Percentiles rank a stretch among this genome's conserved stretches.
These are phyloP conservation scores for Pleurotus giganteus DNA, from an alignment of 768 basidiomycete genomes.

Conservation along the genomic window DNA sequence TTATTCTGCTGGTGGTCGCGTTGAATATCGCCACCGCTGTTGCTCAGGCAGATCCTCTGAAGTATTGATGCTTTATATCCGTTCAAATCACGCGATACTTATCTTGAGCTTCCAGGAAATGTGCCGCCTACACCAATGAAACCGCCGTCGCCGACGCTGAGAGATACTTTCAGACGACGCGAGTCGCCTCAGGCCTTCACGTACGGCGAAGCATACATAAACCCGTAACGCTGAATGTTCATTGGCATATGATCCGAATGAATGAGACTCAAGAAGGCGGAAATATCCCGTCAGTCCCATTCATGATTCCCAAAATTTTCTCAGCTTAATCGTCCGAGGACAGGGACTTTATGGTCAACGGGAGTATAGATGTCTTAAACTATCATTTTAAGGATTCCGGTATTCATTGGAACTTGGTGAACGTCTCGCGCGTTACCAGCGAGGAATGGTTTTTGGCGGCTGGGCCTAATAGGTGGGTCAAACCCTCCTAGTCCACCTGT, in stretches of 20 bases:
- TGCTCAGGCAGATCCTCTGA: too few relatives aligned
- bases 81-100: too few relatives aligned
- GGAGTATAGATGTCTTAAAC: neutral
- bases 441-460: neutral
- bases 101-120: neutral
- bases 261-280: neutral
- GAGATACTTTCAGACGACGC: neutral
- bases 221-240: neutral
- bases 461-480: neutral
- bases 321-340: neutral
- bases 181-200: neutral
- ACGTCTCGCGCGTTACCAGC: neutral
- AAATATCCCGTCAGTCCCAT: neutral
- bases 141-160: neutral
- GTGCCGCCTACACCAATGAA: neutral
- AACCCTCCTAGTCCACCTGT: neutral
- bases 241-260: slow-evolving; percentile 3
- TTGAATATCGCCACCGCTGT: too few relatives aligned
- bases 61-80: too few relatives aligned
- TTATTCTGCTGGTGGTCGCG: too few relatives aligned
- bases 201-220: neutral
- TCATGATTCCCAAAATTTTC: neutral
- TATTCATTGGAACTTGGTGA: neutral
- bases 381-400: slow-evolving; percentile 5
- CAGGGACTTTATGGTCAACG: neutral